A percentile compares a stretch with the other conserved stretches of the same genome.
Conservation (phyloP, 192 early-diverging fungal species). For the Entomortierella parvispora region DNA sequence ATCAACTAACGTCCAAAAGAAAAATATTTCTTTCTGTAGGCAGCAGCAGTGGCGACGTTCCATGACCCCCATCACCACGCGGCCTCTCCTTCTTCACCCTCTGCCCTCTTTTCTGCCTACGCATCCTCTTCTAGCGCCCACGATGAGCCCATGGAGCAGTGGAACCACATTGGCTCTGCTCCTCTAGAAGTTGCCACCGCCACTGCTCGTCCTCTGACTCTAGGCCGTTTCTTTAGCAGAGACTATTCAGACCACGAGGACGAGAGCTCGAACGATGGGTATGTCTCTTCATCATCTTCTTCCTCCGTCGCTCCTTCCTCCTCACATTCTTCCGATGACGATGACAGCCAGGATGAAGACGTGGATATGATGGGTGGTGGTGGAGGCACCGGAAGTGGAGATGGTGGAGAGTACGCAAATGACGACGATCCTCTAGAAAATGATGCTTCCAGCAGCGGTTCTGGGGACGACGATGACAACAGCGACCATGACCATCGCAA, state of each 20-base stretch:
- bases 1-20: neutral
- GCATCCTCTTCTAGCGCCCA: neutral
- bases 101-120: conserved; percentile 32
- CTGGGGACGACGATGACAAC: neutral
- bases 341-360: conserved; percentile 19
- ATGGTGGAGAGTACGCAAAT: neutral
- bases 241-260: conserved; percentile 9
- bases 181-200: conserved; percentile 6
- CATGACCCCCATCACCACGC: conserved; percentile 42
- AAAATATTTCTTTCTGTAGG: too few relatives aligned
- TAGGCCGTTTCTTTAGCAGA: neutral
- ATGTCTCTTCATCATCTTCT: conserved; percentile 21
- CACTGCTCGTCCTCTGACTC: neutral
- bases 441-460: conserved; percentile 12
- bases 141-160: conserved; percentile 32
- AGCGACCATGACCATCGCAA: neutral
- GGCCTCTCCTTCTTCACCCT: conserved; percentile 36
- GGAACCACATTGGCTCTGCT: conserved; percentile 25
- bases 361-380: conserved; percentile 7
- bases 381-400: conserved; percentile 3
- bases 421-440: conserved; percentile 23
- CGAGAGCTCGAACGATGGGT: conserved; percentile 22
- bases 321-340: conserved; percentile 31
- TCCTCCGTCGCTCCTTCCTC: conserved; percentile 16
- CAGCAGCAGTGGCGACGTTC: neutral